These are phyloP conservation scores for Trametes hirsuta DNA, from an alignment of 1,284 basidiomycete species.

Conservation along the genomic window DNA sequence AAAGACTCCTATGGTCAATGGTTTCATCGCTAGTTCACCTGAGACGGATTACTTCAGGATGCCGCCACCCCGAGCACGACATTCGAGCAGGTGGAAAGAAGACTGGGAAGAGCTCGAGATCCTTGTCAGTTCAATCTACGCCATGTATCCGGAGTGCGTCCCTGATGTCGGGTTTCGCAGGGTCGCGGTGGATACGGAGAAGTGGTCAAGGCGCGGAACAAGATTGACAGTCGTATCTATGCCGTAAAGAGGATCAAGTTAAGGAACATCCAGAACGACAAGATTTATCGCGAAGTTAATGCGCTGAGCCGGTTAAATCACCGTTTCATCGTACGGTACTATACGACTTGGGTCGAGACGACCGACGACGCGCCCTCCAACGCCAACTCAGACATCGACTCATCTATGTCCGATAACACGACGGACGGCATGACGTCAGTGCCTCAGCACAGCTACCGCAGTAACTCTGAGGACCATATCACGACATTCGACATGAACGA, in stretches of 20 bases:
- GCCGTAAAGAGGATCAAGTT: slow-evolving; percentile 92
- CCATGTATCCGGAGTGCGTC: neutral
- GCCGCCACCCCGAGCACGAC: slow-evolving; percentile 45
- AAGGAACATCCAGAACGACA: slow-evolving; percentile 79
- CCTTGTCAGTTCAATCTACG: slow-evolving; percentile 47
- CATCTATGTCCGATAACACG: slow-evolving; percentile 39
- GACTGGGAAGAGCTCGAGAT: slow-evolving; percentile 85
- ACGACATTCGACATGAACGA: slow-evolving; percentile 61
- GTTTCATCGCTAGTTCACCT: slow-evolving; percentile 51
- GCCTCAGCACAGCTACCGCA: slow-evolving; percentile 32
- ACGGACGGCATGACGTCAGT: slow-evolving; percentile 60
- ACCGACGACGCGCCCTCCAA: slow-evolving; percentile 53
- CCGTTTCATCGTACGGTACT: slow-evolving; percentile 90
- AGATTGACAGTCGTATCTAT: slow-evolving; percentile 73
- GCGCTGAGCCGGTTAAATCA: slow-evolving; percentile 87
- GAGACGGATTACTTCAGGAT: slow-evolving; percentile 61
- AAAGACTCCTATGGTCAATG: slow-evolving; percentile 50
- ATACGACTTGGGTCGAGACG: slow-evolving; percentile 82
- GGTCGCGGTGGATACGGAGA: slow-evolving; percentile 94
- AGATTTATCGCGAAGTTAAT: slow-evolving; percentile 92
- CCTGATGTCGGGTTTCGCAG: slow-evolving; percentile 39
- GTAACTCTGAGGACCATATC: slow-evolving; percentile 47
- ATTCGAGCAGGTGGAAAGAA: slow-evolving; percentile 78
- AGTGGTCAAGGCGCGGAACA: slow-evolving; percentile 92
- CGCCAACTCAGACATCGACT: slow-evolving; percentile 46